Conservation (phyloP, 163 green algal genomes). For the Scenedesmus sp. region DNA sequence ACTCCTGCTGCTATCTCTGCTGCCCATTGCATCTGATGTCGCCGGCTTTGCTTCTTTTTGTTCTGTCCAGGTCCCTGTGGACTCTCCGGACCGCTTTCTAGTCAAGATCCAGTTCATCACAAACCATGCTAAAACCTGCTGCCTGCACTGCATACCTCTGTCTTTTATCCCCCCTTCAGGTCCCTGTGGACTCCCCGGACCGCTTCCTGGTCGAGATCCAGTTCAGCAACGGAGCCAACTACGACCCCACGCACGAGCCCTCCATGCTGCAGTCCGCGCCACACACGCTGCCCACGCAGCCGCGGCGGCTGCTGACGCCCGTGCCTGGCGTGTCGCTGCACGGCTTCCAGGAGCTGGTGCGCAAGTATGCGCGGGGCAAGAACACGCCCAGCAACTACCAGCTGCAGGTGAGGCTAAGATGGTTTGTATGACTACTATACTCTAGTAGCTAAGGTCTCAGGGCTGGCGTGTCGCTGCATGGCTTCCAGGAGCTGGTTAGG, state of each 20-base stretch:
- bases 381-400: conserved; percentile 41
- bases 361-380: conserved; percentile 30
- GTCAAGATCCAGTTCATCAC: conserved; percentile 87
- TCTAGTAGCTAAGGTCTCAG: no score
- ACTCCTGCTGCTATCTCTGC: no score
- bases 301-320: conserved; percentile 27
- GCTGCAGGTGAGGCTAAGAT: conserved; percentile 27
- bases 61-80: conserved; percentile 61
- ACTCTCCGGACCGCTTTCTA: conserved; percentile 80
- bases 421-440: background rate
- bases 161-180: conserved; percentile 30
- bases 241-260: conserved; percentile 29
- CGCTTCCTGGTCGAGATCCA: conserved; percentile 90
- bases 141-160: background rate
- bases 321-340: conserved; percentile 34
- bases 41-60: no score
- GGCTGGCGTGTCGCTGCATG: background rate
- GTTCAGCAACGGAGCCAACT: conserved; percentile 82
- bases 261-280: background rate
- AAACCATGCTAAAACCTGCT: no score
- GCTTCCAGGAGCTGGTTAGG: background rate
- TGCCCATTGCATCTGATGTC: no score
- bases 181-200: conserved; percentile 71
- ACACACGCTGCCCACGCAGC: conserved; percentile 41
- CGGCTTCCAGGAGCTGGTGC: conserved; percentile 11